phyloP scores from a whole-genome alignment of 306 rosid species.

The Begonia peltatifolia region DNA sequence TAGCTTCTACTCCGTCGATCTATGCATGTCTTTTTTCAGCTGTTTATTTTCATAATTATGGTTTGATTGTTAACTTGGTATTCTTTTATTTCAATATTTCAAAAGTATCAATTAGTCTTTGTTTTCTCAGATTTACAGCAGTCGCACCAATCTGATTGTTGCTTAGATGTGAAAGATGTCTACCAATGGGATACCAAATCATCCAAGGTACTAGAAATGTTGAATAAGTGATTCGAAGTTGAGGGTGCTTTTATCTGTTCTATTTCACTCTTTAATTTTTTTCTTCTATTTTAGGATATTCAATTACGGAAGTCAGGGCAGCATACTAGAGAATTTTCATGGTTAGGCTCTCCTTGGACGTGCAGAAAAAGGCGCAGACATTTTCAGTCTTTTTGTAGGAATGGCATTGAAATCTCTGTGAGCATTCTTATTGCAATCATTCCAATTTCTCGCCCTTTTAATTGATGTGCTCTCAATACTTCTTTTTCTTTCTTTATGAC shows the following conservation, averaged over 20 bases:
- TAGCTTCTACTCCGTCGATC: not conserved
- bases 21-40: not conserved
- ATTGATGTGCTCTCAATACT: not conserved
- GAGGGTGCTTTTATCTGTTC: not conserved
- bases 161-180: conserved; percentile 14
- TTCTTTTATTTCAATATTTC: not conserved
- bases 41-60: not conserved
- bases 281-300: conserved; percentile 24
- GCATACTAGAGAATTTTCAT: conserved; percentile 26
- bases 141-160: conserved; percentile 8
- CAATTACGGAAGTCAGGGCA: conserved; percentile 20
- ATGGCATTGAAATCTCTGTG: conserved; percentile 28
- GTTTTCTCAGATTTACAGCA: conserved; percentile 24
- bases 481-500: not conserved
- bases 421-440: too few species aligned
- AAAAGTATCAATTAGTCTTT: not conserved
- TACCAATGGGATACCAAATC: conserved; percentile 17
- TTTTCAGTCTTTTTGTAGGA: conserved; percentile 44
- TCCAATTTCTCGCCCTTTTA: too few species aligned
- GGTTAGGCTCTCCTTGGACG: conserved; percentile 59
- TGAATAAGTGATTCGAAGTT: not conserved
- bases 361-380: conserved; percentile 58
- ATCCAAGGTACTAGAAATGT: conserved; percentile 34
- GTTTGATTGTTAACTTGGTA: not conserved
- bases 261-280: not conserved